Conservation (phyloP, 345 rosid species). For the Carallia pectinifolia region DNA sequence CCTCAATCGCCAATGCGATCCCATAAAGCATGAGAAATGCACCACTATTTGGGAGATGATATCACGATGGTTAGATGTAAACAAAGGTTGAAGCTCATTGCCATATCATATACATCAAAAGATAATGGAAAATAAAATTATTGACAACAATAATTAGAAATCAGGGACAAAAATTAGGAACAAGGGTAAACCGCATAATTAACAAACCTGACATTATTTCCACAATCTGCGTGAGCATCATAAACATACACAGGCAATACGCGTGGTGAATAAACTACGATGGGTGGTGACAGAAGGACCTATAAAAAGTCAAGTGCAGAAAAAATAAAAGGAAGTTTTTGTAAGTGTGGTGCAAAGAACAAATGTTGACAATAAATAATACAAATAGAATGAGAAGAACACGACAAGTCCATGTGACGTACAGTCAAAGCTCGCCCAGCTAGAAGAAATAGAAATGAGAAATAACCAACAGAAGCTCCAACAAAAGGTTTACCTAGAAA, state of each 20-base stretch:
- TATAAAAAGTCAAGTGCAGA: slow-evolving; percentile 20
- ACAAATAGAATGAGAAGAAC: slow-evolving; percentile 5
- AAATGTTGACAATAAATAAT: slow-evolving; percentile 2
- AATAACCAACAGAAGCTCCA: slow-evolving; percentile 99
- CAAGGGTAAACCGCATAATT: not conserved
- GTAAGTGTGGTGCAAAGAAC: not conserved
- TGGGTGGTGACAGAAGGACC: slow-evolving; percentile 99
- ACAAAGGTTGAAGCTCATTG: not conserved
- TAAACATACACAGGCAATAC: slow-evolving; percentile 96
- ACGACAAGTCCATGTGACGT: slow-evolving; percentile 29
- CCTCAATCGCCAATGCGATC: slow-evolving; percentile 96
- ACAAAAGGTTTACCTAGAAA: slow-evolving; percentile 83
- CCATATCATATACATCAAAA: slow-evolving; percentile 10
- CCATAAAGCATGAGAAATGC: slow-evolving; percentile 98
- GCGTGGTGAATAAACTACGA: slow-evolving; percentile 97
- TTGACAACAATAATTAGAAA: slow-evolving; percentile 5
- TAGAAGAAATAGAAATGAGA: slow-evolving; percentile 83
- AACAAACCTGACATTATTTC: slow-evolving; percentile 90
- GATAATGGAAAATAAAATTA: slow-evolving; percentile 10
- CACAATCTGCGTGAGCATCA: slow-evolving; percentile 98
- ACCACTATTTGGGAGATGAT: slow-evolving; percentile 48
- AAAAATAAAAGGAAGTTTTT: not conserved
- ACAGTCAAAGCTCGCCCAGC: slow-evolving; percentile 99
- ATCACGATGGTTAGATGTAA: slow-evolving; percentile 16
- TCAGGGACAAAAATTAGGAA: slow-evolving; percentile 1